Percentiles rank a stretch among this genome's conserved stretches.
Conservation (phyloP, 495 filamentous ascomycete genomes). For the Trichoderma gamsii region DNA sequence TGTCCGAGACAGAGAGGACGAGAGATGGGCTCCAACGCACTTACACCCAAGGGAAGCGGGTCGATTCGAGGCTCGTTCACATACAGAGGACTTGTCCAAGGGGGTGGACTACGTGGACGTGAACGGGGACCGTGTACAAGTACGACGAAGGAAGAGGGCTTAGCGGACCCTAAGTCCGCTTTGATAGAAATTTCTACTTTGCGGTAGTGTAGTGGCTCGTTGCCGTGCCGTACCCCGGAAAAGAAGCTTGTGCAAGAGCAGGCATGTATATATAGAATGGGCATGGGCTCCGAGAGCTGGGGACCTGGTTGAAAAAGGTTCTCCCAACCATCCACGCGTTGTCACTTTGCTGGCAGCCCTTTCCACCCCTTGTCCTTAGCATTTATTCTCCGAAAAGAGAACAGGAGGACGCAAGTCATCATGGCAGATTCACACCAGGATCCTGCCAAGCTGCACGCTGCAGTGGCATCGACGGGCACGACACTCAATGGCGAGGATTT, state of each 20-base stretch:
- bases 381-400: background rate
- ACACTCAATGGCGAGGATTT: background rate
- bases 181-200: background rate
- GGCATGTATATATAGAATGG: constrained; percentile 10
- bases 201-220: background rate
- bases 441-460: background rate
- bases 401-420: background rate
- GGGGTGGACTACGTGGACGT: background rate
- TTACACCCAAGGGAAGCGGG: background rate
- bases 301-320: background rate
- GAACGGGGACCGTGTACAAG: background rate
- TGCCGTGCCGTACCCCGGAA: background rate
- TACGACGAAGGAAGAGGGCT: background rate
- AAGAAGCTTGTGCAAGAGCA: background rate
- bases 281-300: background rate
- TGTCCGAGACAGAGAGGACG: background rate
- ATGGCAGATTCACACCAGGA: background rate
- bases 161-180: background rate
- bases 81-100: background rate
- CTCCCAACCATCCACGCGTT: background rate
- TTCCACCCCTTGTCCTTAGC: background rate
- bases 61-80: background rate
- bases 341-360: background rate
- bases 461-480: background rate
- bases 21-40: constrained; percentile 5